Evolutionary conservation across 2,329 filamentous ascomycete genomes (phyloP).

Genomic region (Aspergillus ochraceoroseus): DNA sequence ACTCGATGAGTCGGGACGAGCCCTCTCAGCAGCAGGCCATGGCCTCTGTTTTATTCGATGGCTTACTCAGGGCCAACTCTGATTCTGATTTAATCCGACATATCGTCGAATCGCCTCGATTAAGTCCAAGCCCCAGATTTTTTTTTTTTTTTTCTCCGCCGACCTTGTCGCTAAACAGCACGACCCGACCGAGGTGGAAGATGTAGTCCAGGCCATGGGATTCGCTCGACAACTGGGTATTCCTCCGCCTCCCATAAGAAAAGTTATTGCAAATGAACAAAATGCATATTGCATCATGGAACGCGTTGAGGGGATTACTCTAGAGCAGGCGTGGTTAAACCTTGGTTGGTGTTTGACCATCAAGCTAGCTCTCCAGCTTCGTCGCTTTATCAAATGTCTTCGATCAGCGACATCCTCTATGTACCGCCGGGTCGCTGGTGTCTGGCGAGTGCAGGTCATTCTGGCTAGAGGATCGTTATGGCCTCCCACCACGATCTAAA

Average conservation of each 20-base stretch:
- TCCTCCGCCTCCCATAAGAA: constrained; percentile 14
- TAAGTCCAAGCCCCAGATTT: no score
- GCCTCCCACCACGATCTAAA: constrained; percentile 18
- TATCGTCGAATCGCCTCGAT: no score
- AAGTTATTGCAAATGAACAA: constrained; percentile 11
- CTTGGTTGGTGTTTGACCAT: constrained; percentile 22
- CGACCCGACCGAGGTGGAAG: constrained; percentile 14
- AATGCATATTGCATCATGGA: constrained; percentile 21
- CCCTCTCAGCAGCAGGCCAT: no score
- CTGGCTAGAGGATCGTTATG: constrained; percentile 24
- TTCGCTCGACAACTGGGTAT: constrained; percentile 22
- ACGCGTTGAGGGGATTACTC: constrained; percentile 19
- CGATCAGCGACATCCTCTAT: constrained; percentile 20
- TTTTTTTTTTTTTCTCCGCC: not conserved
- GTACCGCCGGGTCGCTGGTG: constrained; percentile 21
- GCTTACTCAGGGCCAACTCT: no score
- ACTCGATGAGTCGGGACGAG: no score
- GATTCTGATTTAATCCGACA: no score
- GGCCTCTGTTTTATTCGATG: no score
- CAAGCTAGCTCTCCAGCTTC: constrained; percentile 21
- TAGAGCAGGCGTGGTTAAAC: constrained; percentile 19
- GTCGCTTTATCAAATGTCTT: constrained; percentile 18
- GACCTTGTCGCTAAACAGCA: constrained; percentile 15
- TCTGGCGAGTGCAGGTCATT: constrained; percentile 17
- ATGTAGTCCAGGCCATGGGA: constrained; percentile 17